A percentile compares a stretch with the other conserved stretches of the same genome.
Evolutionary conservation across 164 flowering plant species (phyloP).

Genomic region (Umbellularia californica): DNA sequence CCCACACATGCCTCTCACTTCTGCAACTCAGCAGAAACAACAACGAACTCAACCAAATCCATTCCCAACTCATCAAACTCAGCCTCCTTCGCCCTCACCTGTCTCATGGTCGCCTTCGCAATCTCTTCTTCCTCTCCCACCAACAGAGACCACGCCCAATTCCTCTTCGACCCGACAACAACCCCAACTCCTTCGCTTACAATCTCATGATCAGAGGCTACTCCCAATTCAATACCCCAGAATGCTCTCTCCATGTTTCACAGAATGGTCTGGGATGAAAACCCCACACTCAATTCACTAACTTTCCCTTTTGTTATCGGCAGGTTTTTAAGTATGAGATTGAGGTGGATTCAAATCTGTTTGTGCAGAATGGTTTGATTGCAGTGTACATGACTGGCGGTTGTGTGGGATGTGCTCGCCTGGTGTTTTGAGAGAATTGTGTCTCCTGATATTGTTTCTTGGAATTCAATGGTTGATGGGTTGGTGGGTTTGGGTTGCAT

Average conservation of each 20-base stretch:
- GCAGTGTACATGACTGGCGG: slow-evolving; percentile 24
- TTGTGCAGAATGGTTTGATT: slow-evolving; percentile 29
- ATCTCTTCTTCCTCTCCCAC: slow-evolving; percentile 3
- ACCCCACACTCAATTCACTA: slow-evolving; percentile 24
- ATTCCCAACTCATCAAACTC: slow-evolving; percentile 28
- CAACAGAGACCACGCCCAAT: slow-evolving; percentile 27
- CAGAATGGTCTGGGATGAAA: slow-evolving; percentile 22
- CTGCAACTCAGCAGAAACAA: slow-evolving; percentile 3
- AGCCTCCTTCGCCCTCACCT: slow-evolving; percentile 28
- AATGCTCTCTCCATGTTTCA: slow-evolving; percentile 19
- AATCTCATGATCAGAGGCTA: slow-evolving; percentile 39
- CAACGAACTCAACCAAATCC: slow-evolving; percentile 29
- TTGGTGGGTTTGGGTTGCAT: slow-evolving; percentile 48
- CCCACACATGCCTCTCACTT: background rate
- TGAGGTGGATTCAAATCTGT: slow-evolving; percentile 27
- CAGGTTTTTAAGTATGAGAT: slow-evolving; percentile 20
- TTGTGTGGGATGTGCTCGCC: slow-evolving; percentile 13
- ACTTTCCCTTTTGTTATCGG: slow-evolving; percentile 30
- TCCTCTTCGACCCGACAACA: slow-evolving; percentile 21
- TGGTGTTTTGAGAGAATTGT: slow-evolving; percentile 39
- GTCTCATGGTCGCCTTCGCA: slow-evolving; percentile 20
- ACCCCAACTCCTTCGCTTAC: slow-evolving; percentile 28
- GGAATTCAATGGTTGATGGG: slow-evolving; percentile 64
- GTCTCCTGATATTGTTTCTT: slow-evolving; percentile 51
- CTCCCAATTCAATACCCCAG: slow-evolving; percentile 29